Conservation (phyloP, 1,139 yeast species). For the Yamadazyma oceani region DNA sequence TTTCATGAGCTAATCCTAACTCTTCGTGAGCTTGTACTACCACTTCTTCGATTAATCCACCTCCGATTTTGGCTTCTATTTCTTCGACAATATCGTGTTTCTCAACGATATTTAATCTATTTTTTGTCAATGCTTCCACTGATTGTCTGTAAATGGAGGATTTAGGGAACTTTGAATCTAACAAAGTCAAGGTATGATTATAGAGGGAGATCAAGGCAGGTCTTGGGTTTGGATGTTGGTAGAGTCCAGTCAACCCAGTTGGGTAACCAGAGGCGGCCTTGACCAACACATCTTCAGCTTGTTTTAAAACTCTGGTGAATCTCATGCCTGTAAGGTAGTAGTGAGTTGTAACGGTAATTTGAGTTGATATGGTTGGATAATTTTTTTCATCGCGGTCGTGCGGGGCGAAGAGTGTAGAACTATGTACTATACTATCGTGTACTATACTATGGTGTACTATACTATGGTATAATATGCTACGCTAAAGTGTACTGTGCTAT, state of each 20-base stretch:
- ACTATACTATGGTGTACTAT: too few relatives aligned
- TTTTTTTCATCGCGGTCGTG: slow-evolving; percentile 8
- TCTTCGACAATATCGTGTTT: slow-evolving; percentile 60
- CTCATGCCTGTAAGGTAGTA: slow-evolving; percentile 27
- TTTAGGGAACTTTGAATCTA: slow-evolving; percentile 63
- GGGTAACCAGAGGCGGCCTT: slow-evolving; percentile 69
- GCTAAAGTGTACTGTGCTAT: too few relatives aligned
- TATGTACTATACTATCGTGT: not conserved
- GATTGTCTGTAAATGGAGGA: slow-evolving; percentile 76
- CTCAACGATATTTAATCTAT: slow-evolving; percentile 70
- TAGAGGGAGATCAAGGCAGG: slow-evolving; percentile 75
- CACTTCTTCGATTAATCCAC: slow-evolving; percentile 83
- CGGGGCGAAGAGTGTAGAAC: not conserved
- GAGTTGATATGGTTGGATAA: slow-evolving; percentile 27
- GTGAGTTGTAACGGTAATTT: slow-evolving; percentile 3
- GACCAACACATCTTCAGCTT: slow-evolving; percentile 61
- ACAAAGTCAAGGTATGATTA: slow-evolving; percentile 62
- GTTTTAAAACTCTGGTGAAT: slow-evolving; percentile 44
- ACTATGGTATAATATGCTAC: too few relatives aligned
- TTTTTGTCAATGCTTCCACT: slow-evolving; percentile 68
- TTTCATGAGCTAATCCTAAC: slow-evolving; percentile 62
- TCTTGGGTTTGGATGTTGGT: slow-evolving; percentile 82
- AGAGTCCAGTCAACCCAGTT: slow-evolving; percentile 78
- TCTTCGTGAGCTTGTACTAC: slow-evolving; percentile 84
- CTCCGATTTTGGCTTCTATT: slow-evolving; percentile 75